Base-by-base conservation (phyloP, 2,329 filamentous ascomycete species). In the Lasiodiplodia sp. region DNA sequence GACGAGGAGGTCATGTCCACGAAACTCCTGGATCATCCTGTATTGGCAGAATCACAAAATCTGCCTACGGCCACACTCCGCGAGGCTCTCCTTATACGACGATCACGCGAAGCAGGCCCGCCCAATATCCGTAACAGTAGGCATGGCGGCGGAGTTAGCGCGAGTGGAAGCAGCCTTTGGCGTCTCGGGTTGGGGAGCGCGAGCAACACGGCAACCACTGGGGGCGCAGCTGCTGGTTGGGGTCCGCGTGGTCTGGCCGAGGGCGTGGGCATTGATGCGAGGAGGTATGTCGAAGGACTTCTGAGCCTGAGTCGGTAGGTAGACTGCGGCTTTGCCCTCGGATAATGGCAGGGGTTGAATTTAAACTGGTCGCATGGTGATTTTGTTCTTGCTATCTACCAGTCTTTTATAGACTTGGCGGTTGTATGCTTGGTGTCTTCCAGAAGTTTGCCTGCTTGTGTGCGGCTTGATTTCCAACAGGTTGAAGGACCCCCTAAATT, bases 211-310 rank as follows among this genome's bases (percentile, higher is more conserved):
- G 77, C 73, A 70, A 44, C 60, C 16, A 38, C 23, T 4, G 38
- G 74, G n/a, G 67, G 56, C 21, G 52, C 16, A 72, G 79, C 57
- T 74, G 84, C 68, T 82, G 87, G 83, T 73, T 84, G 55, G 86
- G 87, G 87, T 3, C 86, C 89, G 1, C 86, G 84, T 23, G 86
- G 86, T 67, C 78, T 93, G 71, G 88, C 87, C 0, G 89, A 92
- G 74, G 92, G 91, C 0, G 92, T 94, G 71, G 92, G 92, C 0
- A 85, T 94, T 40, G 92, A 94, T 82, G 92, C 91, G 37, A 86
- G 89, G 77, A 87, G 86, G 75, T 94, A 94, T 78, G 88, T 94
- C 4, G 91, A 94, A 77, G 89, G 88, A 1, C 76, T 94, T 68
- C 80, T 94, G 77, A 92, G 85, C 74, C 77, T 93, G 75, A 86